Evolutionary conservation across 306 rosid genomes (phyloP).

Genomic region (Rosa chinensis): DNA sequence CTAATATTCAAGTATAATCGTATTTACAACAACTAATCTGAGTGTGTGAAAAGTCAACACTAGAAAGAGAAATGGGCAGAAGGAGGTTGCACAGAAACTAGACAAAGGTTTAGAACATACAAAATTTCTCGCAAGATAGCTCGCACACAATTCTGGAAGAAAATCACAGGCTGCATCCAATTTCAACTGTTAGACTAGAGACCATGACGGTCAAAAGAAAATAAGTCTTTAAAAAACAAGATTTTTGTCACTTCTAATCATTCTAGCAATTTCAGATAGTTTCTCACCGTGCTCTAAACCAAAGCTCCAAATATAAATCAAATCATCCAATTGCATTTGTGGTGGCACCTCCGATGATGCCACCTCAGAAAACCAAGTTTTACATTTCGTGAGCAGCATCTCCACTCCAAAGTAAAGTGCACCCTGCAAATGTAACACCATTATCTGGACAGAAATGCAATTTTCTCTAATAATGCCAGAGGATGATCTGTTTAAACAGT

Average conservation of each 20-base stretch:
- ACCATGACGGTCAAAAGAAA: slow-evolving; percentile 11
- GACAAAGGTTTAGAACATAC: slow-evolving; percentile 50
- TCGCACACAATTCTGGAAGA: slow-evolving; percentile 46
- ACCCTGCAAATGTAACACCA: slow-evolving; percentile 45
- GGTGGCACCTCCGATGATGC: slow-evolving; percentile 33
- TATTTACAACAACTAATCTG: background rate
- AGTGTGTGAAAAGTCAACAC: background rate
- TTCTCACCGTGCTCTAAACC: slow-evolving; percentile 57
- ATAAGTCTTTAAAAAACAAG: background rate
- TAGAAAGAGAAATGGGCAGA: background rate
- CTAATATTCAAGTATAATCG: background rate
- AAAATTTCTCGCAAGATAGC: slow-evolving; percentile 78
- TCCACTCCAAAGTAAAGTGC: slow-evolving; percentile 86
- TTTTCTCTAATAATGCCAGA: too few species aligned
- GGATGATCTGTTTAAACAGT: background rate
- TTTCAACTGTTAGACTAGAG: slow-evolving; percentile 32
- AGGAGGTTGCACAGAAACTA: slow-evolving; percentile 23
- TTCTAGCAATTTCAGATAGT: slow-evolving; percentile 10
- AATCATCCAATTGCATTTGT: slow-evolving; percentile 49
- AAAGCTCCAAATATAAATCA: slow-evolving; percentile 65
- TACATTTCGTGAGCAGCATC: slow-evolving; percentile 57
- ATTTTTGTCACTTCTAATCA: background rate
- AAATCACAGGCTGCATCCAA: slow-evolving; percentile 55
- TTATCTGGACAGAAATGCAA: background rate
- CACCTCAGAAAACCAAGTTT: slow-evolving; percentile 59